These are phyloP conservation scores for Candida peoriensis DNA, from an alignment of 805 yeast species.

Conservation along the genomic window DNA sequence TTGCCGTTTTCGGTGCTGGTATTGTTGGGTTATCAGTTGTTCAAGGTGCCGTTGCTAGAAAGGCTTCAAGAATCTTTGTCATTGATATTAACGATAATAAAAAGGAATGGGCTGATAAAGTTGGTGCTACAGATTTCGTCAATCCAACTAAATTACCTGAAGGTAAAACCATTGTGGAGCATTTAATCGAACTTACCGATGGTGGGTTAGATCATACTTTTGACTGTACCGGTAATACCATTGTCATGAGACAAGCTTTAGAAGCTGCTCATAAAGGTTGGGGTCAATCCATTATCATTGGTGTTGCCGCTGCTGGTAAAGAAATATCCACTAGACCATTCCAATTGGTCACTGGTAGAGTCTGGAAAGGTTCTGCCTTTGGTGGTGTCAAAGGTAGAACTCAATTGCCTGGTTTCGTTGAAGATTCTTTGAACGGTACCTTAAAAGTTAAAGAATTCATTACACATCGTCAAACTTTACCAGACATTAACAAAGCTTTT, in stretches of 20 bases:
- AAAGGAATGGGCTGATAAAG: constrained; percentile 77
- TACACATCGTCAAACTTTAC: constrained; percentile 80
- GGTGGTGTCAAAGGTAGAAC: constrained; percentile 99
- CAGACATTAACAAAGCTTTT: constrained; percentile 80
- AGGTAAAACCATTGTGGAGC: constrained; percentile 73
- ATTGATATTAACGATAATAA: constrained; percentile 84
- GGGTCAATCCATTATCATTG: constrained; percentile 94
- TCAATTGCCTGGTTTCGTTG: constrained; percentile 87
- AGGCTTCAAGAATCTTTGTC: constrained; percentile 77
- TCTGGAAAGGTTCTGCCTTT: constrained; percentile 98
- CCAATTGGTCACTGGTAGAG: constrained; percentile 98
- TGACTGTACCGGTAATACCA: constrained; percentile 96
- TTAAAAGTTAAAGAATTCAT: constrained; percentile 92
- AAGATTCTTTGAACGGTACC: constrained; percentile 74
- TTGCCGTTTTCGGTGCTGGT: constrained; percentile 97
- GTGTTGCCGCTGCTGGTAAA: constrained; percentile 98
- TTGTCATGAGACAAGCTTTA: constrained; percentile 93
- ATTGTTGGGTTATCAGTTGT: constrained; percentile 95
- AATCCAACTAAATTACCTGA: constrained; percentile 76
- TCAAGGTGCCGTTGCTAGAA: constrained; percentile 85
- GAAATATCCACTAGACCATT: constrained; percentile 97
- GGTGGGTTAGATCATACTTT: constrained; percentile 97
- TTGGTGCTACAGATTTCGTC: constrained; percentile 94
- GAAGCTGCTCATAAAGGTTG: constrained; percentile 99
- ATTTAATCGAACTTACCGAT: constrained; percentile 83